These are phyloP conservation scores for Coemansia sp. DNA, from an alignment of 192 early-diverging fungal genomes.

Conservation along the genomic window DNA sequence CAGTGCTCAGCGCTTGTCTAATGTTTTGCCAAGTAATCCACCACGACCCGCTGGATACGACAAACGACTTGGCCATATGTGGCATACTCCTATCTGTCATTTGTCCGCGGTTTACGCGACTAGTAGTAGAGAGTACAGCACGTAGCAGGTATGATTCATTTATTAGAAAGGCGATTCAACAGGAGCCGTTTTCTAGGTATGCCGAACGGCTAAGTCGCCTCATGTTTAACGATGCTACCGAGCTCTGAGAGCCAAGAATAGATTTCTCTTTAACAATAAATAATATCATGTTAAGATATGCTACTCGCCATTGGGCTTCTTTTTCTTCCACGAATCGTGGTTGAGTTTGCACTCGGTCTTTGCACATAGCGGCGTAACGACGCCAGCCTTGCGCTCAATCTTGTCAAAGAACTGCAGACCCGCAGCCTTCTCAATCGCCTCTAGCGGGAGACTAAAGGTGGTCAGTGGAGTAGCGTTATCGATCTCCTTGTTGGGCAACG, in stretches of 20 bases:
- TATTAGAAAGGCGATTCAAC: background rate
- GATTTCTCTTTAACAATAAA: background rate
- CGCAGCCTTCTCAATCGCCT: constrained; percentile 68
- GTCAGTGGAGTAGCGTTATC: constrained; percentile 63
- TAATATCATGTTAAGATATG: background rate
- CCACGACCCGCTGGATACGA: background rate
- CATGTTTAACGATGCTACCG: background rate
- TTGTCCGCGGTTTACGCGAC: constrained; percentile 2
- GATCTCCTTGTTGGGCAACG: constrained; percentile 81
- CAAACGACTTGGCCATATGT: constrained; percentile 4
- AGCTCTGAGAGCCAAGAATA: background rate
- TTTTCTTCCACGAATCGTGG: constrained; percentile 44
- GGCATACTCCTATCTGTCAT: constrained; percentile 1
- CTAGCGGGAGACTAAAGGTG: constrained; percentile 70
- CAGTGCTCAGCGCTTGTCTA: background rate
- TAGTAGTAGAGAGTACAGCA: background rate
- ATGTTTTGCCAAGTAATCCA: background rate
- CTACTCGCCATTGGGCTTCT: constrained; percentile 10
- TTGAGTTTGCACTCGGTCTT: constrained; percentile 38
- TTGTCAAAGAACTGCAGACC: constrained; percentile 72
- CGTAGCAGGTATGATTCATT: constrained; percentile 1
- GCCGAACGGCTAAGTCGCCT: background rate
- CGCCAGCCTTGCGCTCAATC: constrained; percentile 41
- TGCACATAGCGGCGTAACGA: constrained; percentile 43
- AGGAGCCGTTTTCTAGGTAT: constrained; percentile 1